Conservation (phyloP, 257 asterid genomes). For the Gardenia jasminoides region DNA sequence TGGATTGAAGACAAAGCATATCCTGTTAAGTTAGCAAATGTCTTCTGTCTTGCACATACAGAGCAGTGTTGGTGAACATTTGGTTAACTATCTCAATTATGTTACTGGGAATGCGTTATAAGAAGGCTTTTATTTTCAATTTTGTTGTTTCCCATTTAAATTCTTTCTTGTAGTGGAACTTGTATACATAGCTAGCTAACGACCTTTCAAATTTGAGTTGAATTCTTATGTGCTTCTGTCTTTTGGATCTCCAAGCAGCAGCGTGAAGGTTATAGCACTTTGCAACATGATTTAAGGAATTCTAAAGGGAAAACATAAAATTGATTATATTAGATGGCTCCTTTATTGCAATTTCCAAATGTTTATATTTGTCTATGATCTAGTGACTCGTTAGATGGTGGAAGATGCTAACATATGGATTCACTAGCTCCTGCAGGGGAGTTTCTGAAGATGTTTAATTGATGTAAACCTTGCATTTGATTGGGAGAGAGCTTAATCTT, state of each 20-base stretch:
- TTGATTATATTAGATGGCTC: neutral
- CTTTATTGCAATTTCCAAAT: neutral
- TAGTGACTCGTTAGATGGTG: neutral
- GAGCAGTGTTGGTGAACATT: neutral
- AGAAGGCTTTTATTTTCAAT: neutral
- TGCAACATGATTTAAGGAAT: neutral
- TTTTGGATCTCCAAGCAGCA: conserved; percentile 1
- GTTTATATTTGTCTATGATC: neutral
- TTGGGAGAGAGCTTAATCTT: neutral
- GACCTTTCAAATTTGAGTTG: neutral
- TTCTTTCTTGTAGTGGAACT: neutral
- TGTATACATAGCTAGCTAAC: neutral
- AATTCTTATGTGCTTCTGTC: neutral
- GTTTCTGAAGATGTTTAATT: neutral
- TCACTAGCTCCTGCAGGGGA: neutral
- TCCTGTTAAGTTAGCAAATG: neutral
- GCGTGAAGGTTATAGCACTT: neutral
- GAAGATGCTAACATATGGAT: neutral
- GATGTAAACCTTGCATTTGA: neutral
- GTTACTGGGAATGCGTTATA: neutral
- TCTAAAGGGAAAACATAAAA: neutral
- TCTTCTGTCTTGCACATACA: neutral
- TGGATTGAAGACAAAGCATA: neutral
- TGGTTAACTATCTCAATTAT: neutral
- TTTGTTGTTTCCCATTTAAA: neutral